A percentile compares a stretch with the other conserved stretches of the same genome.
Conservation (phyloP, 768 basidiomycete species). For the Fistulinella prunicolor region DNA sequence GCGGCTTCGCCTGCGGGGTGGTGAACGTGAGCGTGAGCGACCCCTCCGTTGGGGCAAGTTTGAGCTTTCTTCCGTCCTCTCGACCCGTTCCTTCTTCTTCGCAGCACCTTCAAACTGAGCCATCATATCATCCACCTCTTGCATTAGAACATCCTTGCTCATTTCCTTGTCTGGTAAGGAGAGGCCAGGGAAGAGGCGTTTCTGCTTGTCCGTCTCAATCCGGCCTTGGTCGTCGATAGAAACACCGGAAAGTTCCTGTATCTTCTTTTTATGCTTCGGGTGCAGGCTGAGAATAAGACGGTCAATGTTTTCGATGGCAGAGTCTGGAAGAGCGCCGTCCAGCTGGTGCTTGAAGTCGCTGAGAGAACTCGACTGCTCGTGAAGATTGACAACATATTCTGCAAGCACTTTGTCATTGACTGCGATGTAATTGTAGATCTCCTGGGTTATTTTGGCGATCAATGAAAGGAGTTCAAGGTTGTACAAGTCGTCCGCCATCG, state of each 20-base stretch:
- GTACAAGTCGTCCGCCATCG: conserved; percentile 81
- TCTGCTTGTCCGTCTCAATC: conserved; percentile 69
- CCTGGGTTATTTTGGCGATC: conserved; percentile 88
- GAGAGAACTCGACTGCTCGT: conserved; percentile 77
- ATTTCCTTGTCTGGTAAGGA: conserved; percentile 71
- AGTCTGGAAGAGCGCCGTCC: conserved; percentile 79
- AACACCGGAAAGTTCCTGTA: conserved; percentile 30
- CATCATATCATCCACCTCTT: conserved; percentile 91
- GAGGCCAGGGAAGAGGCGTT: conserved; percentile 87
- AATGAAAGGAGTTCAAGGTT: conserved; percentile 92
- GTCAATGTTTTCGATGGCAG: conserved; percentile 90
- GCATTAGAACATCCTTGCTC: conserved; percentile 76
- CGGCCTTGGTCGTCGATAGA: conserved; percentile 32
- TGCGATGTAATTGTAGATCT: conserved; percentile 84
- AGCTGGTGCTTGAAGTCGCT: conserved; percentile 81
- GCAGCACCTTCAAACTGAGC: conserved; percentile 65
- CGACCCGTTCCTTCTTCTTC: conserved; percentile 51
- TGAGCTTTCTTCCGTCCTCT: conserved; percentile 42
- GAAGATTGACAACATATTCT: conserved; percentile 91
- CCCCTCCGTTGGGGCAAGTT: conserved; percentile 61
- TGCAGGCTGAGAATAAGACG: conserved; percentile 93
- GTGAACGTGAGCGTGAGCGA: conserved; percentile 43
- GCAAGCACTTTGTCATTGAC: conserved; percentile 90
- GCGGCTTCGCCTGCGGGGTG: conserved; percentile 49
- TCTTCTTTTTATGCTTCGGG: conserved; percentile 87